These are phyloP conservation scores for Lathyrus sativus DNA, from an alignment of 306 rosid genomes.

Conservation along the genomic window DNA sequence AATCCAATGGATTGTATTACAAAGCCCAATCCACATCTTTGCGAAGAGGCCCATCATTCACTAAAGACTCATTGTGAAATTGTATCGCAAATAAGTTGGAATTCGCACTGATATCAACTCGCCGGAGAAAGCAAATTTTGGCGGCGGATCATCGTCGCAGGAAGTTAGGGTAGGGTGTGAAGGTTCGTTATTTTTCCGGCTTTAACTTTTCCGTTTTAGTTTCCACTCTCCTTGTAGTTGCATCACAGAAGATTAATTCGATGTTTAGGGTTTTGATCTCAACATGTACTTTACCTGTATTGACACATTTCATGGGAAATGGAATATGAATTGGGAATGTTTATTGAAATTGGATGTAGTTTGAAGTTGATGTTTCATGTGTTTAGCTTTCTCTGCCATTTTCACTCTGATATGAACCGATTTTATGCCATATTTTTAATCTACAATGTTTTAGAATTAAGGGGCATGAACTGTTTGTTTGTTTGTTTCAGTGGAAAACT, in stretches of 20 bases:
- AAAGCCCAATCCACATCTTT: not conserved
- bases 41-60: not conserved
- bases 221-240: not conserved
- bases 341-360: constrained; percentile 6
- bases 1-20: not conserved
- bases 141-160: not conserved
- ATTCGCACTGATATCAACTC: not conserved
- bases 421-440: constrained; percentile 9
- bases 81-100: not conserved
- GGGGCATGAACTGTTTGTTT: not conserved
- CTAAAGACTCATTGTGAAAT: not conserved
- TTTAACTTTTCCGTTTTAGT: not conserved
- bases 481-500: not conserved
- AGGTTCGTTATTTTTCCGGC: not conserved
- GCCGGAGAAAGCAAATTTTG: not conserved
- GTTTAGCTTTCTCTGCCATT: not conserved
- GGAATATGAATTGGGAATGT: not conserved
- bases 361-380: constrained; percentile 1
- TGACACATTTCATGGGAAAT: not conserved
- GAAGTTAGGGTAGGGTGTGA: not conserved
- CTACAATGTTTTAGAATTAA: too few relatives aligned
- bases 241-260: not conserved
- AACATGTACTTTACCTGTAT: not conserved
- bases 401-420: constrained; percentile 7
- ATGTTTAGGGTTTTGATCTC: not conserved